Evolutionary conservation across 2,329 filamentous ascomycete species (phyloP), one percentile per base, ranked within the genome.

Genomic region (Fusarium xylarioides): DNA sequence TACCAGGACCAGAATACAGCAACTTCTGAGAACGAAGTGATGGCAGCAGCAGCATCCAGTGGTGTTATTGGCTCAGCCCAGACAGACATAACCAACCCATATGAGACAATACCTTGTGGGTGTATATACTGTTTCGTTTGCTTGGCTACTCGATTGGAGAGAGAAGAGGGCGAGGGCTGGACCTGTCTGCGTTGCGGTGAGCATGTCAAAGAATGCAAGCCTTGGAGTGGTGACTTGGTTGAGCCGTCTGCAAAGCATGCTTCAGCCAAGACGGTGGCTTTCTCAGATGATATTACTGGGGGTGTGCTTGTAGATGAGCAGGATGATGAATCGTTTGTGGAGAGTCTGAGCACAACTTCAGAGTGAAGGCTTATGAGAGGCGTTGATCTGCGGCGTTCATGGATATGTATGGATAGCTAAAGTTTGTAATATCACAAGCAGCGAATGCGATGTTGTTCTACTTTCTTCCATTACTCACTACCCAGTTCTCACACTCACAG

Each of bases 91-190:
- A 98, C 95, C 9, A 99, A 98, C 80, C 95, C 96, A 0, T 99
- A 99, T 80, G 94, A 97, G 83, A 90, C 95, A 1, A 89, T 95
- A 5, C 92, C 94, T 2, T 99, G 96, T 78, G 93, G 93, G 1
- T 97, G 95, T 81, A 87, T 98, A 66, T 99, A 98, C 83, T 99
- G 96, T 82, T 99, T 97, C 80, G 94, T 97, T 23, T 99, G 96
- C 79, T 83, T 98, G n/a, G 94, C 95, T 7, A 94, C 95, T 65
- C 90, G 93, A 67, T 87, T 99, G 47, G 95, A 98, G 82, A 90
- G 92, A 10, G 95, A 98, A 82, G 95, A 98, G 80, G 96, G 95
- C 37, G 94, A 98, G 79, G 95, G 95, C 5, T 98, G 95, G 94
- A 89, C 90, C 16, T 99, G 96, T 83, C 84, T 99, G 52, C 89